Conservation (phyloP, 2,329 filamentous ascomycete genomes). For the Myriangium duriaei region DNA sequence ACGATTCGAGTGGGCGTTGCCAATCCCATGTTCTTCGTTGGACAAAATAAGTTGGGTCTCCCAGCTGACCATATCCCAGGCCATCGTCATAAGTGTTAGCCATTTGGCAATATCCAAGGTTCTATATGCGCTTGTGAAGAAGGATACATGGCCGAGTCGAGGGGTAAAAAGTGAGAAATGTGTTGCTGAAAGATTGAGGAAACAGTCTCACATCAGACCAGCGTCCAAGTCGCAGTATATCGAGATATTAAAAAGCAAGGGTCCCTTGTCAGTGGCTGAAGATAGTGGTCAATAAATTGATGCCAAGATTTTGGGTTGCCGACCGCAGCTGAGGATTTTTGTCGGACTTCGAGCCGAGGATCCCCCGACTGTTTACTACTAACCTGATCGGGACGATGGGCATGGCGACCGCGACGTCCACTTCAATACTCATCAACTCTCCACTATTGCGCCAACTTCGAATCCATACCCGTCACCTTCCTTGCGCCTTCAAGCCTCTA, state of each 20-base stretch:
- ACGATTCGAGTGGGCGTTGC: slow-evolving; percentile 22
- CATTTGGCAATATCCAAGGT: slow-evolving; percentile 37
- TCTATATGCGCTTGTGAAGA: slow-evolving; percentile 7
- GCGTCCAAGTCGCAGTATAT: slow-evolving; percentile 5
- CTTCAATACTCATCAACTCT: background rate
- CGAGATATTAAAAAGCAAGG: slow-evolving; percentile 8
- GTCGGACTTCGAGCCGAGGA: background rate
- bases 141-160: slow-evolving; percentile 12
- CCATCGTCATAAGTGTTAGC: slow-evolving; percentile 39
- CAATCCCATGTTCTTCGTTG: slow-evolving; percentile 39
- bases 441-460: background rate
- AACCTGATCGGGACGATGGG: background rate
- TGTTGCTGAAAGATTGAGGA: background rate
- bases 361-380: slow-evolving; percentile 8
- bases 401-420: slow-evolving; percentile 1
- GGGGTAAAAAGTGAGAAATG: no score
- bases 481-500: background rate
- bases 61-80: slow-evolving; percentile 43
- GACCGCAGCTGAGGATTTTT: no score
- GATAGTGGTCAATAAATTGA: no score
- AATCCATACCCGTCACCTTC: background rate
- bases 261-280: slow-evolving; percentile 4
- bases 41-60: slow-evolving; percentile 36
- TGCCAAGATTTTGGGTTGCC: slow-evolving; percentile 9
- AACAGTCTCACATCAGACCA: background rate